Base-by-base conservation (phyloP, 305 asterid genomes). In the Solanum aculeatissimum region DNA sequence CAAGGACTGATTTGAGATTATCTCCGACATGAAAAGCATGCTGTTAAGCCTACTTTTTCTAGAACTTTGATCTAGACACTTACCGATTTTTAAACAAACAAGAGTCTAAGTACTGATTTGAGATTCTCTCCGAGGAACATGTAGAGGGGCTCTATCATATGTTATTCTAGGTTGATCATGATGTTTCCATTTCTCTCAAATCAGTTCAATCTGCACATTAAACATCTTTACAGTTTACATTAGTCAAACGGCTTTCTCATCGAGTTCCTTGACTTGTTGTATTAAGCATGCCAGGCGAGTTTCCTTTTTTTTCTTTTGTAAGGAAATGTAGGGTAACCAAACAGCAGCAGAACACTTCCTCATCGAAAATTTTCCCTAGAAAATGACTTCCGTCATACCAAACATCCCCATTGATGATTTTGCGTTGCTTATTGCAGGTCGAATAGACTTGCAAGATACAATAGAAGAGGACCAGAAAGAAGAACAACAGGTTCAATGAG, bases 401-500 rank as follows among this genome's bases (percentile, higher is more conserved):
- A 6, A 54, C 38, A 9, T 27, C 62, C 35, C 15, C 84, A 15
- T 13, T 62, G 23, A 40, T 82, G 60, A 18, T 82, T 40, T 82
- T n/a, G 2, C 32, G 14, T 29, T 53, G 62, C 16, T 8, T 65
- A 29, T 80, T 85, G 85, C 85, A 85, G 87, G 85, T 18, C 85
- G 78, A 13, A 71, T 93, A 75, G 95, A 90, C 85, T 45, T 93
- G 80, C 93, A 90, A 27, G 96, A 87, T 35, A 90, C 83, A 32
- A 90, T 93, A 80, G 89, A 90, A 18, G 95, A 93, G 86, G 95
- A 93, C 35, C 92, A 89, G 16, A n/a, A 89, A 86, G 90, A 72
- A 85, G 70, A 80, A 65, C n/a, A 75, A 57, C 62, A 84, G 84
- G 83, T 70, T 62, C 40, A 53, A 49, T 60, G 68, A 80, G 54